phyloP scores from a whole-genome alignment of 768 basidiomycete species.

The Leccinum olivaceopallidum region DNA sequence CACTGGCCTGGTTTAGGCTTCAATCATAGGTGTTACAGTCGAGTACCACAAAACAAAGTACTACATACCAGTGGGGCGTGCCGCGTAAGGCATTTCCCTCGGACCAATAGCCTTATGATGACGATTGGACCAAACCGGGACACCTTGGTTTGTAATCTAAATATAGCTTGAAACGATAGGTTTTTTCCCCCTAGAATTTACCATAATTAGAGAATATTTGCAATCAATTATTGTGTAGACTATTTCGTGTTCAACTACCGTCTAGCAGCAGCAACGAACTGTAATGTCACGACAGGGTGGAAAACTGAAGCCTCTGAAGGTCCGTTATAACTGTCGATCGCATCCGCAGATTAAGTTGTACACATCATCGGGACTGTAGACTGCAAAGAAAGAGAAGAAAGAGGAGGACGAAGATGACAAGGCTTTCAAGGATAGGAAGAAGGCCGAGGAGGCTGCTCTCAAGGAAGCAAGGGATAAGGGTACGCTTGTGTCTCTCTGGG shows the following conservation, averaged over 20 bases:
- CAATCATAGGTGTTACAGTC: no score
- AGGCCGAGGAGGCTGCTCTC: slow-evolving; percentile 68
- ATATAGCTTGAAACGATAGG: no score
- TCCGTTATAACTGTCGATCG: background rate
- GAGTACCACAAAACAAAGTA: no score
- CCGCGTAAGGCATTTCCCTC: no score
- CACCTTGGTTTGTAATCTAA: no score
- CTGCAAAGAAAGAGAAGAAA: slow-evolving; percentile 80
- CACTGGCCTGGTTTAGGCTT: no score
- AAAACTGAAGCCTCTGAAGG: slow-evolving; percentile 88
- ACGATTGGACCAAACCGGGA: no score
- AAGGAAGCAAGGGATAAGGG: slow-evolving; percentile 77
- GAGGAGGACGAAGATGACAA: slow-evolving; percentile 69
- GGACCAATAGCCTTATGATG: no score
- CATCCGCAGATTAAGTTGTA: background rate
- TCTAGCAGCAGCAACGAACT: slow-evolving; percentile 4
- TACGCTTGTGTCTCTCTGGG: slow-evolving; percentile 29
- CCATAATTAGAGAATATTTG: slow-evolving; percentile 10
- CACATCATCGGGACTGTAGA: slow-evolving; percentile 40
- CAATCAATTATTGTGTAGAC: background rate
- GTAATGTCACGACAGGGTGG: slow-evolving; percentile 66
- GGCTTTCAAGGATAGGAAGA: slow-evolving; percentile 77
- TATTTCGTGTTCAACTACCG: slow-evolving; percentile 7
- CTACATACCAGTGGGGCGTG: no score
- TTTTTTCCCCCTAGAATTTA: background rate